phyloP scores from a whole-genome alignment of 2,329 filamentous ascomycete genomes.

The Fusarium sp. region DNA sequence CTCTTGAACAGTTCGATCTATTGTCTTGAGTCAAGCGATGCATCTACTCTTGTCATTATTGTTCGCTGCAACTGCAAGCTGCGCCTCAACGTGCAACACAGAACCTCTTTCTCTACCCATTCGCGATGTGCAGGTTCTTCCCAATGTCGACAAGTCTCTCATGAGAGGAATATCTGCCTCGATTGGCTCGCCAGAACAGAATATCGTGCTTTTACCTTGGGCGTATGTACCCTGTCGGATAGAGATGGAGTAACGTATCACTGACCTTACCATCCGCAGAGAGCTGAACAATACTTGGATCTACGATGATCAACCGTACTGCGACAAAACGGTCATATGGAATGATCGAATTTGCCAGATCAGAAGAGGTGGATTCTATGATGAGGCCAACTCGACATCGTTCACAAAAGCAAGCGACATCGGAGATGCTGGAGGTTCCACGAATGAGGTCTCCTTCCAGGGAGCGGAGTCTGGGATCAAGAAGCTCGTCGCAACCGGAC shows the following conservation, averaged over 20 bases:
- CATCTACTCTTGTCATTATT: background rate
- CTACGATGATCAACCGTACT: conserved; percentile 47
- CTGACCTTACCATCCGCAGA: conserved; percentile 15
- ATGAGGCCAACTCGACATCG: conserved; percentile 28
- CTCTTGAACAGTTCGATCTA: accelerated
- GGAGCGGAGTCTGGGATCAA: conserved; percentile 40
- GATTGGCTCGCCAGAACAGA: conserved; percentile 43
- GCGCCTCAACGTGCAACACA: conserved; percentile 17
- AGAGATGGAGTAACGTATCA: accelerated
- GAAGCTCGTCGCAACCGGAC: conserved; percentile 38
- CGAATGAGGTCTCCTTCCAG: conserved; percentile 24
- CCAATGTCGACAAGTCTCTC: conserved; percentile 39
- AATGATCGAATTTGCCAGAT: conserved; percentile 47
- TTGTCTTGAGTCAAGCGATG: background rate
- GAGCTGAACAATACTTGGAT: conserved; percentile 51
- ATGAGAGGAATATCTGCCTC: conserved; percentile 45
- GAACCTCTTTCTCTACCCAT: conserved; percentile 31
- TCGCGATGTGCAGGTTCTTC: conserved; percentile 42
- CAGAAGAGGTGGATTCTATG: conserved; percentile 36
- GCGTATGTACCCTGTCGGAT: conserved; percentile 32
- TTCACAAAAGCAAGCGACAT: conserved; percentile 31
- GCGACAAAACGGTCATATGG: conserved; percentile 46
- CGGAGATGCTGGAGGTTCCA: conserved; percentile 27
- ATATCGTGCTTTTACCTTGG: conserved; percentile 47
- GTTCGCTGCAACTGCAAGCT: background rate